Conservation (phyloP, 2,329 filamentous ascomycete species). For the Epicoccum sorghinum region DNA sequence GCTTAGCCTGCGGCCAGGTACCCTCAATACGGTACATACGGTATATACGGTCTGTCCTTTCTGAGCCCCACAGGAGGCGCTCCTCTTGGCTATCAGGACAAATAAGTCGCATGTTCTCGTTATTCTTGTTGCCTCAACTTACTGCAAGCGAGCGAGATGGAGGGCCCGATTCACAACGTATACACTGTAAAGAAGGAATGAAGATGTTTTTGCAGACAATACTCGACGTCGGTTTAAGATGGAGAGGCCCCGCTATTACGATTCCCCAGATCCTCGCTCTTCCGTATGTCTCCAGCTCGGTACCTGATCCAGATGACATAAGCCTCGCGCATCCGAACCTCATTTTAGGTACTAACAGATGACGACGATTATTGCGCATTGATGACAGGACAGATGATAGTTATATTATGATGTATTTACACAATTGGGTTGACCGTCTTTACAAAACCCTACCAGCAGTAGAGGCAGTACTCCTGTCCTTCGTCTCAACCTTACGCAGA, state of each 20-base stretch:
- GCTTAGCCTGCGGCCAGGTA: background rate
- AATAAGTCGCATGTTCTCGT: too few relatives aligned
- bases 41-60: background rate
- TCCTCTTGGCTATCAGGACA: too few relatives aligned
- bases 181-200: too few relatives aligned
- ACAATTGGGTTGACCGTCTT: slow-evolving; percentile 9
- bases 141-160: background rate
- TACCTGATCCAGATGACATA: background rate
- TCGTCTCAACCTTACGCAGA: slow-evolving; percentile 87
- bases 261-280: slow-evolving; percentile 6
- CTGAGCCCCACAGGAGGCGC: too few relatives aligned
- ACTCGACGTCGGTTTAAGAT: slow-evolving; percentile 2
- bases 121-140: too few relatives aligned
- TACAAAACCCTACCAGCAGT: slow-evolving; percentile 74
- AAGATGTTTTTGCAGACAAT: background rate
- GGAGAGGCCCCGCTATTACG: background rate
- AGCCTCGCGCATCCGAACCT: background rate
- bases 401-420: slow-evolving; percentile 26
- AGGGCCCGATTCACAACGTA: too few relatives aligned
- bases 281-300: background rate
- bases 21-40: slow-evolving; percentile 3
- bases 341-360: background rate
- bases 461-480: slow-evolving; percentile 77
- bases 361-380: background rate
- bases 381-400: background rate